Evolutionary conservation across 2,329 filamentous ascomycete species (phyloP).

Genomic region (Talaromyces sp.): DNA sequence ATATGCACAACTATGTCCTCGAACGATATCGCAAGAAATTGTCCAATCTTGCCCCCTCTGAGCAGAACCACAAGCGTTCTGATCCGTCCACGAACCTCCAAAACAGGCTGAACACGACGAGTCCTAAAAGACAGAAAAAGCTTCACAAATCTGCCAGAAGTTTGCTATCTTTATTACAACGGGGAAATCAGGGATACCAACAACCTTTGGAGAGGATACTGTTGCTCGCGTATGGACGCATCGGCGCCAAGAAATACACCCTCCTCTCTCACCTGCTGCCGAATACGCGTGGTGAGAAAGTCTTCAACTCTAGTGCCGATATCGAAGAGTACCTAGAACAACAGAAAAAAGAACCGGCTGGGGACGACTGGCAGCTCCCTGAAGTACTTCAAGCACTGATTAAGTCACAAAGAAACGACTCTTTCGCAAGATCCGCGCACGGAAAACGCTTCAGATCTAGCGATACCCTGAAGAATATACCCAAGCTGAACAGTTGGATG

Average conservation of each 20-base stretch:
- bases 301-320: constrained; percentile 13
- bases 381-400: constrained; percentile 28
- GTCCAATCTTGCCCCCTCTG: not conserved
- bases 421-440: constrained; percentile 22
- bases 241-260: constrained; percentile 48
- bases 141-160: constrained; percentile 28
- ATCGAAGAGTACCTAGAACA: constrained; percentile 3
- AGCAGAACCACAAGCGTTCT: not conserved
- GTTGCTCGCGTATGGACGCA: constrained; percentile 53
- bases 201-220: constrained; percentile 50
- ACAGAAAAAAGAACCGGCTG: constrained; percentile 14
- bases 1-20: constrained; percentile 47
- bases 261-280: constrained; percentile 39
- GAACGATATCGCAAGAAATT: constrained; percentile 42
- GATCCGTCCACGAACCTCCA: not conserved
- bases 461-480: constrained; percentile 26
- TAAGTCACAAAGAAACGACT: constrained; percentile 30
- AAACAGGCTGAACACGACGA: constrained; percentile 7
- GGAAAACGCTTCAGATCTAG: constrained; percentile 23
- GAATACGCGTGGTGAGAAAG: constrained; percentile 12
- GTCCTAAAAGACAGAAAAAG: constrained; percentile 17
- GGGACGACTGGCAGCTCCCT: constrained; percentile 34
- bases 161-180: constrained; percentile 41
- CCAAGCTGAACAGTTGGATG: constrained; percentile 34
- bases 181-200: constrained; percentile 54